Evolutionary conservation across 2,329 filamentous ascomycete genomes (phyloP), one percentile per base, ranked within the genome.

Genomic region (Stemphylium vesicarium): DNA sequence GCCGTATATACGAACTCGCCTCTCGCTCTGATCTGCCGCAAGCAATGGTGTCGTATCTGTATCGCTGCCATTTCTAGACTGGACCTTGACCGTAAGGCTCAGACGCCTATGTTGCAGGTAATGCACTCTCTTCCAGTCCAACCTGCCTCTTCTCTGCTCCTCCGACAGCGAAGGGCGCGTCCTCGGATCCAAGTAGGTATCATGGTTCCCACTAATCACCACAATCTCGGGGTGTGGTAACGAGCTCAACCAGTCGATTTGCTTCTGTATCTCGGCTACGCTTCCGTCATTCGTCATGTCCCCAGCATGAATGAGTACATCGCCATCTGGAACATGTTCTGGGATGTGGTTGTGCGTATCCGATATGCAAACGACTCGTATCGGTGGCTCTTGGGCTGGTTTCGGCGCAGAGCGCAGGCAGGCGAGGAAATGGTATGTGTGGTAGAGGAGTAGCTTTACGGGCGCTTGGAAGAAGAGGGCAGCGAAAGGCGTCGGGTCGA

Each of bases 281-380:
- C 86, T 89, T 35, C 94, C 94, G 18, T 80, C 79, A 64, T 91
- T 87, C 49, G 88, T 89, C 67, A 96, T 81, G 77, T 98, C 94
- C 33, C 94, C 94, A 2, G 92, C 90, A 71, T 97, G 94, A 65
- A 98, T 89, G 43, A 98, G 84, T 18, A 97, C 81, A 73, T 97
- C 92, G 51, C 92, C 93, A 9, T 83, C 76, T 0, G 92, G 92
- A 0, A 96, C 81, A n/a, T 80, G 65, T 15, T 75, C 65, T 7
- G 85, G 78, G 9, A 81, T 81, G 37, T 83, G 81, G 56, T 85
- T 86, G 77, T 97, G 94, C 0, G 94, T 97, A 77, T 97, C 94
- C 9, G 92, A 94, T 60, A 97, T 86, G 77, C 91, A 96, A 60
- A 97, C 90, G 22, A 97, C 83, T 56, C 87, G 87, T 69, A 97